Evolutionary conservation across 352 stramenopile genomes (phyloP), one percentile per base, ranked within the genome.

Genomic region (Pythium folliculosum): DNA sequence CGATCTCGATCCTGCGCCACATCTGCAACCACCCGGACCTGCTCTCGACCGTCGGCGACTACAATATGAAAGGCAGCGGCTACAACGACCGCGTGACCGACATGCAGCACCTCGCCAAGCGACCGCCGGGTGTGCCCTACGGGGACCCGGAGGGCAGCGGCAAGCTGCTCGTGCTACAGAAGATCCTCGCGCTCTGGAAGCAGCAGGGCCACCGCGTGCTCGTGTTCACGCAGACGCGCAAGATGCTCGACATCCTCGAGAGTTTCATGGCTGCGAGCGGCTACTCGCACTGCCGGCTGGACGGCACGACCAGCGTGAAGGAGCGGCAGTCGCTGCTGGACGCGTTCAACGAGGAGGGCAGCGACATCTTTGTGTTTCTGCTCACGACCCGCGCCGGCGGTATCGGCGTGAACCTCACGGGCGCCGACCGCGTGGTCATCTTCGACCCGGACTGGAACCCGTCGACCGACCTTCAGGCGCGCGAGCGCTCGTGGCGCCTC

Each of bases 381-480:
- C 69, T 95, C 44, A 95, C 89, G 38, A 96, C 87, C 27, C 77
- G 84, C 43, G 98, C 97, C 25, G 98, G 98, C 48, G 98, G 97
- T 10, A 95, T 99, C 43, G 98, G 98, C 6, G 81, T 99, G 38
- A 98, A 98, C 56, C 77, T 99, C 16, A 97, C 94, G 14, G 96
- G 95, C 44, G 97, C 97, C 0, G 92, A 99, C 72, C 79, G 96
- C 43, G 96, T 99, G 5, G 81, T 99, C 30, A 86, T 99, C 2
- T 99, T 98, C 69, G 97, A 99, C 76, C 97, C 97, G n/a, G 96
- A 99, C 70, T 99, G 97, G 97, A 99, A 99, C 71, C 98, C 98
- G 14, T 96, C 91, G 47, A 99, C 91, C 1, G 96, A 99, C 65
- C 73, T 96, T 16, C 95, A 99, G 80, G 97, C 97, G n/a, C 80